Conservation (phyloP, 1,284 basidiomycete genomes). For the Pseudomicrostroma phylloplanum region DNA sequence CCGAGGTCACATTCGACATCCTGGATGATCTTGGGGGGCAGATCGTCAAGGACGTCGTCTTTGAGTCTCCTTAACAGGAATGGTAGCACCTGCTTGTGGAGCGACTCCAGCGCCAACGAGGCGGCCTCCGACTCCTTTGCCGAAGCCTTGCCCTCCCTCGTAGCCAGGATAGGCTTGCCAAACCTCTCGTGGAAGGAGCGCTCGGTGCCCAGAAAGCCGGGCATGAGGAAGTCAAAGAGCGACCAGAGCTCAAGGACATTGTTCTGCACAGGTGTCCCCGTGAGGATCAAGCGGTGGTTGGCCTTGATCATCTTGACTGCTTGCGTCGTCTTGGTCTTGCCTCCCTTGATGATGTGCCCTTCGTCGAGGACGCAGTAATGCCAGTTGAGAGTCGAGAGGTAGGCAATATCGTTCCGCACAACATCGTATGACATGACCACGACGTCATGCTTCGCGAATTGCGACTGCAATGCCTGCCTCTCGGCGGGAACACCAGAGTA, state of each 20-base stretch:
- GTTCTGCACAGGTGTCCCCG: conserved; percentile 98
- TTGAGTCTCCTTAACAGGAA: conserved; percentile 94
- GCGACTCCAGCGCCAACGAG: conserved; percentile 77
- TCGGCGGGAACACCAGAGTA: conserved; percentile 88
- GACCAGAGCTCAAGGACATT: conserved; percentile 98
- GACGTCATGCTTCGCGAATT: conserved; percentile 59
- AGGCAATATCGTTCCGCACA: conserved; percentile 85
- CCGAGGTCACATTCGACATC: conserved; percentile 99
- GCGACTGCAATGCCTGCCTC: conserved; percentile 57
- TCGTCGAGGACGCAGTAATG: conserved; percentile 97
- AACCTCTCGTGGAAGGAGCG: conserved; percentile 92
- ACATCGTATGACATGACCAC: conserved; percentile 97
- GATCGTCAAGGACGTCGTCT: conserved; percentile 90
- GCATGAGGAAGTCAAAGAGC: conserved; percentile 98
- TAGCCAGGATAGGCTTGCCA: conserved; percentile 89
- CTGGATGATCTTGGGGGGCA: conserved; percentile 99
- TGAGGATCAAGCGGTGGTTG: conserved; percentile 86
- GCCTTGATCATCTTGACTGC: conserved; percentile 87
- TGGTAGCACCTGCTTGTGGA: conserved; percentile 98
- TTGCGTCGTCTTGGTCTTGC: conserved; percentile 94
- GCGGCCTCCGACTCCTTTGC: conserved; percentile 81
- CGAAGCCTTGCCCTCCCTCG: conserved; percentile 79
- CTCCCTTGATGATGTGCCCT: conserved; percentile 97
- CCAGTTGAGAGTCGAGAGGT: conserved; percentile 72
- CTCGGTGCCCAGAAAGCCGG: conserved; percentile 93